phyloP scores from a whole-genome alignment of 116 monocot species.

The Posidonia oceanica region DNA sequence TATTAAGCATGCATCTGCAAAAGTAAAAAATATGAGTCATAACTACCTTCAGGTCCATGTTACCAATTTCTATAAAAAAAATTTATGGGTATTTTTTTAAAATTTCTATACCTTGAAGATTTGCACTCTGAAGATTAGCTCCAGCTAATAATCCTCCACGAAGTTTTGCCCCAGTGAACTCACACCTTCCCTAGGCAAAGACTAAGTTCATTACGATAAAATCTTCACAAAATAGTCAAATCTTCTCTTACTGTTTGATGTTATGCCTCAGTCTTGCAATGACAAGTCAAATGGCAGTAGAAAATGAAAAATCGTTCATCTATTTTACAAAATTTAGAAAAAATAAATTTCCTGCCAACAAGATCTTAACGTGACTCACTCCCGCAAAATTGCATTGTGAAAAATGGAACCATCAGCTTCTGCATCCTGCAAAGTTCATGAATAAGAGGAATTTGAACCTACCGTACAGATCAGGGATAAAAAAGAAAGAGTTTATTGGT shows the following conservation, averaged over 20 bases:
- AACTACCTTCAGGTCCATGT: background rate
- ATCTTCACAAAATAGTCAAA: background rate
- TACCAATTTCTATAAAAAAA: background rate
- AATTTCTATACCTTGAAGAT: conserved; percentile 58
- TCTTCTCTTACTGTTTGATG: too few species aligned
- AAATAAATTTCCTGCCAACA: too few species aligned
- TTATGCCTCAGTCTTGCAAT: too few species aligned
- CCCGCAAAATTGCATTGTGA: conserved; percentile 79
- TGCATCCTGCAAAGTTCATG: conserved; percentile 41
- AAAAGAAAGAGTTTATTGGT: too few species aligned
- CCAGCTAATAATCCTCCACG: conserved; percentile 55
- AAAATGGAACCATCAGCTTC: conserved; percentile 67
- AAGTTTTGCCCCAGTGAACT: conserved; percentile 82
- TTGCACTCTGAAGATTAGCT: conserved; percentile 93
- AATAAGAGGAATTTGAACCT: background rate
- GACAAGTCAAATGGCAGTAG: too few species aligned
- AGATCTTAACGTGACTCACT: conserved; percentile 49
- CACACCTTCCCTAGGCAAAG: conserved; percentile 51
- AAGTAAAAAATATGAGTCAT: conserved; percentile 6
- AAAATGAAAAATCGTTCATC: background rate
- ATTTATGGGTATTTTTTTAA: background rate
- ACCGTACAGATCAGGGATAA: background rate
- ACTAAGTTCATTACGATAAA: background rate
- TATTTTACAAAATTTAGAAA: background rate
- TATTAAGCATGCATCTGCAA: conserved; percentile 82